Evolutionary conservation across 129 eudicot species (phyloP), one percentile per base, ranked within the genome.

Genomic region (Flaveria bidentis): DNA sequence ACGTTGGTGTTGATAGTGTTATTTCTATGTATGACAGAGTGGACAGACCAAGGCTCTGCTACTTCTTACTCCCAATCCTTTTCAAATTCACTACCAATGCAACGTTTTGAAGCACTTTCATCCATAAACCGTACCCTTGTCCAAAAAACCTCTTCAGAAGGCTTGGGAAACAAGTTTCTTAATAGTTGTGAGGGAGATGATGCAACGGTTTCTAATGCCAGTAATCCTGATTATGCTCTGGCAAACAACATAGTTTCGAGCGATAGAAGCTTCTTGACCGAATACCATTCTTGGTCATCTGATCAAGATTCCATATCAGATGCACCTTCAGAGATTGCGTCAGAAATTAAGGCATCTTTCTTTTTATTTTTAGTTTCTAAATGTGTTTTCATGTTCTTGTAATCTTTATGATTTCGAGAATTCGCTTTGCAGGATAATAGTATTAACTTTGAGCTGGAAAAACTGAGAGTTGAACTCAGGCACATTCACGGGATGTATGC

Each of bases 401-500:
- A 46, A 62, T 33, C 50, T 28, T 30, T 2, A 75, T 14, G 52
- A 47, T 51, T 75, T 47, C 18, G 47, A 18, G 42, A 9, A 17
- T 16, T 45, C 20, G 11, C 42, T 28, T 2, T 80, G 67, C 81
- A 92, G 98, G 86, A 28, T 22, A 76, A 76, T 56, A 52, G 67
- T 74, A 46, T 86, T 66, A 72, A 77, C 69, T 85, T 85, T 82
- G 98, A 90, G 92, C 86, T 93, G 11, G 98, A 93, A 79, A 90
- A 90, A 65, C 71, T 90, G 78, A 85, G 90, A 85, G 80, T 81
- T 61, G 96, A 93, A 64, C 92, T 88, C 47, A 82, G 88, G 63
- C 96, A 93, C 80, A 68, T 83, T 46, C 90, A 86, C 26, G 95
- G 87, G 65, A 88, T 93, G 96, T 85, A 90, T 71, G 90, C 95